Base-by-base conservation (phyloP, 2,329 filamentous ascomycete genomes). In the Fusarium scirpi region DNA sequence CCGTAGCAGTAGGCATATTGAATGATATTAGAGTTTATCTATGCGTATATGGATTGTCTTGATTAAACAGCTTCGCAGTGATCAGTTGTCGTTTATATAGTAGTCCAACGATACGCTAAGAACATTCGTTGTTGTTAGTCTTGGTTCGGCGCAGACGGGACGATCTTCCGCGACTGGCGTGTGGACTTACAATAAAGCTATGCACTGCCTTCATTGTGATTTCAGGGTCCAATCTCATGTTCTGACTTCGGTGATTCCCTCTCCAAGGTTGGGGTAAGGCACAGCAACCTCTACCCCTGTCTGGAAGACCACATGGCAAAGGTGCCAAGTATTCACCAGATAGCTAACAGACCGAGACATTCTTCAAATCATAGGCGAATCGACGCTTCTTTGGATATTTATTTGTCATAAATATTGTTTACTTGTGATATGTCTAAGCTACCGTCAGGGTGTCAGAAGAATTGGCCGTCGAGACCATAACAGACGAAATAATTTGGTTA, bases 1-100 rank as follows among this genome's bases (percentile, higher is more conserved):
- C 48, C 10, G 74, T 78, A 3, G 59, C 49, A 10, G 72, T 66
- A 3, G 76, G 74, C 76, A 78, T 78, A 1, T 29, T 73, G 62
- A 11, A 8, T 6, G 12, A 24, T 12, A 1, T 5, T 38, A 0
- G 34, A 38, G 18, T 38, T 12, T 38, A 38, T 38, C 5, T 38
- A 38, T 38, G 6, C 3, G 34, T 7, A 3, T 38, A 38, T 38
- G 34, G 10, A n/a, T 12, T 12, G 18, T 12, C 34, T 38, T 38
- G 34, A 7, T 38, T n/a, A 12, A 38, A 10, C 18, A 49, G 13
- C 5, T 20, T 13, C 22, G 16, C 8, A 15, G 5, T 9, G 20
- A 41, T 32, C 22, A 15, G 9, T 6, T 27, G 25, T 6, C 7
- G 20, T 24, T 16, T 51, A 49, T 34, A 49, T 24, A 34, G 18